phyloP scores from a whole-genome alignment of 2,329 filamentous ascomycete species.

The Chalaropsis ovoidea region DNA sequence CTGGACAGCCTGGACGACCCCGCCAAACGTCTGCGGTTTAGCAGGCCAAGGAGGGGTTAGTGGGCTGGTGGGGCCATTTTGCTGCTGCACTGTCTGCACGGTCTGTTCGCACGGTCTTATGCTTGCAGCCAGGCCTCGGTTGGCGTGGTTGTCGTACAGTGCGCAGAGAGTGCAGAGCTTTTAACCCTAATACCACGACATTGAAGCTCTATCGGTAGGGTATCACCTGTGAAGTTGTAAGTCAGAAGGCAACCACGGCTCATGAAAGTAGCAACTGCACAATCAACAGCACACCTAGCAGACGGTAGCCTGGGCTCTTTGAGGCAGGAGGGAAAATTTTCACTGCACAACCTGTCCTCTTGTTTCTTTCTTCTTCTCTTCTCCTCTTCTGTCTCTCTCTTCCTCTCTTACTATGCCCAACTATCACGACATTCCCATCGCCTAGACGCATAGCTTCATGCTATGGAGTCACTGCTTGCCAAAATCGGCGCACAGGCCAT shows the following conservation, averaged over 20 bases:
- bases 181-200: not conserved
- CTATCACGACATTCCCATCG: not conserved
- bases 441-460: not conserved
- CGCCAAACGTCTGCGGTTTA: conserved; percentile 15
- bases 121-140: too few relatives aligned
- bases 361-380: not conserved
- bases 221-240: not conserved
- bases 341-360: not conserved
- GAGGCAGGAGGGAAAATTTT: not conserved
- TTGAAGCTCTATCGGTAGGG: not conserved
- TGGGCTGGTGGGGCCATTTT: not conserved
- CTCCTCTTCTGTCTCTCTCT: too few relatives aligned
- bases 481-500: conserved; percentile 59
- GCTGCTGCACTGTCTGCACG: not conserved
- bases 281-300: not conserved
- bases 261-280: not conserved
- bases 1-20: conserved; percentile 1
- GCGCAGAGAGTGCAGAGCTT: not conserved
- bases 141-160: not conserved
- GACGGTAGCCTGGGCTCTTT: not conserved
- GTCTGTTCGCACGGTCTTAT: not conserved
- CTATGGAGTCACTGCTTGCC: conserved; percentile 59
- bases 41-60: conserved; percentile 16
- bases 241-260: not conserved
- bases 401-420: too few relatives aligned